Conservation (phyloP, 129 eudicot genomes). For the Helichrysum umbraculigerum region DNA sequence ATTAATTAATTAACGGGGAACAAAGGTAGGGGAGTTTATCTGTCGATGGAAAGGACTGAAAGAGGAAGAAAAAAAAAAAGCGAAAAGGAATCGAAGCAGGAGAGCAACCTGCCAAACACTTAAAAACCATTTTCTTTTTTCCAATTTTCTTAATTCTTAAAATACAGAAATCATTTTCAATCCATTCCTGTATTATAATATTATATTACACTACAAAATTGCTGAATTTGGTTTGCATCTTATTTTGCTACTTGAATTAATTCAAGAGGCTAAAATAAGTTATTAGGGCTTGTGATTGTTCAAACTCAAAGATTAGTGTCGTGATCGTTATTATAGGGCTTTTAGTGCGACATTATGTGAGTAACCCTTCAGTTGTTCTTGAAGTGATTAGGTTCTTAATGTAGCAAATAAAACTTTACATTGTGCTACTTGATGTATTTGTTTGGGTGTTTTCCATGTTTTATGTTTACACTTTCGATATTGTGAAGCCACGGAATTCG, state of each 20-base stretch:
- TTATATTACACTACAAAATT: neutral
- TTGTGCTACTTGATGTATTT: no score
- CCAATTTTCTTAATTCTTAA: neutral
- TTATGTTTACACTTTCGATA: no score
- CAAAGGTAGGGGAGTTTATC: conserved; percentile 29
- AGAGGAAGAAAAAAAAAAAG: conserved; percentile 14
- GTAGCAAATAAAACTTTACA: no score
- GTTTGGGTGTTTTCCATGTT: no score
- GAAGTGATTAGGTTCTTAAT: no score
- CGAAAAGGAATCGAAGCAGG: conserved; percentile 38
- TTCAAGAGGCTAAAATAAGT: neutral
- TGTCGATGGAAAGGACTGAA: conserved; percentile 24
- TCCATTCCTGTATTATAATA: no score
- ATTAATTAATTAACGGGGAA: conserved; percentile 8
- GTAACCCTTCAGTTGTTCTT: no score
- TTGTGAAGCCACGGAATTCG: no score
- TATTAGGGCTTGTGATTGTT: no score
- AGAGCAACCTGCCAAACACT: conserved; percentile 38
- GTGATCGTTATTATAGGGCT: no score
- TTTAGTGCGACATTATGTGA: no score
- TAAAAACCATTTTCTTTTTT: conserved; percentile 23
- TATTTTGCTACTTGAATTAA: neutral
- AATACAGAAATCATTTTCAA: neutral
- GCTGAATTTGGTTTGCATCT: neutral
- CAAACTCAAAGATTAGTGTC: no score